Evolutionary conservation across 2,329 filamentous ascomycete species (phyloP), one percentile per base, ranked within the genome.

Genomic region (Akanthomyces dipterigenus): DNA sequence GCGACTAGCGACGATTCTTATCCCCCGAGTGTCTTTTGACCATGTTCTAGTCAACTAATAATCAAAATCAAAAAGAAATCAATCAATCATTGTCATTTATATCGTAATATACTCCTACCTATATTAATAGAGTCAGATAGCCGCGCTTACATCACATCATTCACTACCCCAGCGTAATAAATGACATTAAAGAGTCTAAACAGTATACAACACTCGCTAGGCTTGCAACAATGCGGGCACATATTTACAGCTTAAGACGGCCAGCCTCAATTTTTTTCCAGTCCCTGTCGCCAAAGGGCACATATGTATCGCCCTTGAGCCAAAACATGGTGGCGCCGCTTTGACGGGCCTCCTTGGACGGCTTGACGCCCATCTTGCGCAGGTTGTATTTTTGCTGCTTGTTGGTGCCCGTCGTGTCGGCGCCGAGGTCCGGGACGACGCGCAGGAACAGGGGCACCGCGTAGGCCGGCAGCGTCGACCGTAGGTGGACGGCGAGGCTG

Each of bases 381-480:
- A 96, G 72, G 0, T 77, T 74, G 65, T 88, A 84, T 74, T 96
- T 96, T 75, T 93, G 88, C 76, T 96, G 90, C 79, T 96, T 96
- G 69, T 91, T 89, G 53, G 91, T 96, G 0, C 91, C 91, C 4
- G 92, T 96, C 1, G 85, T 80, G 68, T 88, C 84, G 65, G 84
- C 79, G 1, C 76, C 73, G 3, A 82, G 74, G 26, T 82, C 80
- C 26, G 76, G 78, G 7, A 87, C 81, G 7, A 92, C 74, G 16
- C 92, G 81, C 54, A 96, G 71, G 74, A 96, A 96, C 1, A 95
- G 67, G 0, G 92, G 92, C 5, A 87, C 82, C 0, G 91, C 91
- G 68, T 89, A 96, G 55, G 80, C 82, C 0, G 92, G 91, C 28
- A 96, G 77, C 8, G 77, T 77, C 7, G 73, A 72, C 12, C 76